A percentile compares a stretch with the other conserved stretches of the same genome.
These are phyloP conservation scores for Prunella vulgaris DNA, from an alignment of 257 asterid genomes.

Conservation along the genomic window DNA sequence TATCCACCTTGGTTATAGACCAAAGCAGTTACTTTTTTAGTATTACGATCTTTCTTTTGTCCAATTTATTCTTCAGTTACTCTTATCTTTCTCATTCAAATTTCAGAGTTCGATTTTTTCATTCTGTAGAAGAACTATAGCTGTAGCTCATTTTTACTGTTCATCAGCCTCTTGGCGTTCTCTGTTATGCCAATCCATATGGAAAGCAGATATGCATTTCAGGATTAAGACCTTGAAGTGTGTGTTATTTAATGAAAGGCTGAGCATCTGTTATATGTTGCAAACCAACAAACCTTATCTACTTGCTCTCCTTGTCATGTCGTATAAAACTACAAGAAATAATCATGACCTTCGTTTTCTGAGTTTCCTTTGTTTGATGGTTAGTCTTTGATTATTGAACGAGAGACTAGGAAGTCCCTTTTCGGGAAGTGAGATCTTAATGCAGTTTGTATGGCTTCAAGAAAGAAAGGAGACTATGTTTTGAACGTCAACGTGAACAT, in stretches of 20 bases:
- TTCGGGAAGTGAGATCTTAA: neutral
- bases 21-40: neutral
- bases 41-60: neutral
- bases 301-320: neutral
- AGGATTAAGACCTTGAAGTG: neutral
- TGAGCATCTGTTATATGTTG: neutral
- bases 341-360: neutral
- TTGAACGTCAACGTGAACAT: neutral
- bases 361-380: neutral
- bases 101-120: neutral
- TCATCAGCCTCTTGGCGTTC: neutral
- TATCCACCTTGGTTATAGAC: neutral
- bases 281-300: neutral
- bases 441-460: neutral
- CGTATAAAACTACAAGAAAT: neutral
- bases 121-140: neutral
- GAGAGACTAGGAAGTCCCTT: neutral
- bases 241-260: neutral
- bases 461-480: neutral
- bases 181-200: neutral
- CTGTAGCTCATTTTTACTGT: neutral
- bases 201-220: neutral
- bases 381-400: neutral
- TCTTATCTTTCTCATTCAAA: neutral
- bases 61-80: neutral